phyloP scores from a whole-genome alignment of 495 filamentous ascomycete genomes.

The Xylaria scruposa region DNA sequence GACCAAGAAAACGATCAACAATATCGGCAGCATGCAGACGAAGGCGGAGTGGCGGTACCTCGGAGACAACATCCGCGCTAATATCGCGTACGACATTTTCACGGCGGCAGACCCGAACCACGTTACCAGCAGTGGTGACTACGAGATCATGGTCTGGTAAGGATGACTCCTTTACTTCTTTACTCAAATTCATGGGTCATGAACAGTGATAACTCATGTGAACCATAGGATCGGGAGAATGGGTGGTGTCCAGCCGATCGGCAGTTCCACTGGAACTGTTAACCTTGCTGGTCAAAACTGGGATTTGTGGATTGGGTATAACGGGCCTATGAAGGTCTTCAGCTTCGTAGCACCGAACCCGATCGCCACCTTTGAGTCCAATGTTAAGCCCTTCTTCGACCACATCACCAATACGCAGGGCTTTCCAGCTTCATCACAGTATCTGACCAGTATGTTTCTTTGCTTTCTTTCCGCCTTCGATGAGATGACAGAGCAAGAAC shows the following conservation, averaged over 20 bases:
- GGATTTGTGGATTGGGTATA: slow-evolving; percentile 63
- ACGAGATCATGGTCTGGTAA: slow-evolving; percentile 76
- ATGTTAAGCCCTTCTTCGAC: slow-evolving; percentile 62
- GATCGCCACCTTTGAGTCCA: slow-evolving; percentile 57
- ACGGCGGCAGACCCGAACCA: slow-evolving; percentile 53
- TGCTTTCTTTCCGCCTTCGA: background rate
- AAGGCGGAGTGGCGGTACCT: slow-evolving; percentile 57
- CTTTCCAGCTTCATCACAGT: slow-evolving; percentile 55
- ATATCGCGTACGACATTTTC: slow-evolving; percentile 73
- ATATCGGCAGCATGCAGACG: slow-evolving; percentile 58
- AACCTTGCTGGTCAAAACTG: slow-evolving; percentile 58
- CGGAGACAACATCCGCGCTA: slow-evolving; percentile 58
- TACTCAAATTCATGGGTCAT: background rate
- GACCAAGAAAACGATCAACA: slow-evolving; percentile 50
- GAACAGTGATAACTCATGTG: background rate
- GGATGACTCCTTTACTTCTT: slow-evolving; percentile 1
- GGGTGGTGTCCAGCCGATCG: slow-evolving; percentile 69
- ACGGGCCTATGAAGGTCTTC: slow-evolving; percentile 64
- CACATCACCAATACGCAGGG: slow-evolving; percentile 60
- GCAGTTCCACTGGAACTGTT: slow-evolving; percentile 60
- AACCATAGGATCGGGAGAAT: slow-evolving; percentile 54
- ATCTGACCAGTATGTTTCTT: slow-evolving; percentile 52
- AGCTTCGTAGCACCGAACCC: slow-evolving; percentile 61
- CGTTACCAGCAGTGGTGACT: slow-evolving; percentile 53
- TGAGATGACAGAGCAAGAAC: background rate